Conservation (phyloP, 306 rosid species). For the Trichosanthes cucumerina region DNA sequence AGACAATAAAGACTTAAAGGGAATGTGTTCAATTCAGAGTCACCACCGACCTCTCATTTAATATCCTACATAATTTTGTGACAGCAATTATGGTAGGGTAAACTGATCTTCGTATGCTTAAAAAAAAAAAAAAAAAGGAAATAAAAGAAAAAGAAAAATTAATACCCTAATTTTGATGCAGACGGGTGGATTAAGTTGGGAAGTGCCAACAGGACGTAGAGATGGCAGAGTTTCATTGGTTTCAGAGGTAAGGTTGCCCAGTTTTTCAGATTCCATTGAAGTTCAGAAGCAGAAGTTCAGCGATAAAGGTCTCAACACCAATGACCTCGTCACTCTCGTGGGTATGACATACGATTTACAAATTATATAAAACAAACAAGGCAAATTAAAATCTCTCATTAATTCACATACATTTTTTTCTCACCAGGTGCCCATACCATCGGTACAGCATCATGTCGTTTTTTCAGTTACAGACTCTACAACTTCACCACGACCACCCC, state of each 20-base stretch:
- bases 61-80: too few species aligned
- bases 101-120: too few species aligned
- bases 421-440: constrained; percentile 2
- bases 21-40: too few species aligned
- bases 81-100: too few species aligned
- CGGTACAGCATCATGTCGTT: neutral
- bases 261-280: neutral
- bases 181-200: constrained; percentile 4
- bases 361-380: neutral
- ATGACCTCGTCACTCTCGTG: neutral
- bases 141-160: too few species aligned
- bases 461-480: constrained; percentile 6
- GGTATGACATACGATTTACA: neutral
- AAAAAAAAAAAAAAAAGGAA: too few species aligned
- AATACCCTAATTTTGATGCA: neutral
- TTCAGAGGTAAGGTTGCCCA: neutral
- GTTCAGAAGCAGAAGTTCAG: neutral
- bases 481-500: neutral
- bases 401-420: neutral
- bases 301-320: neutral
- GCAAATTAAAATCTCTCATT: neutral
- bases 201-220: constrained; percentile 11
- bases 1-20: too few species aligned
- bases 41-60: too few species aligned
- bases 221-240: constrained; percentile 5